These are phyloP conservation scores for Houttuynia cordata DNA, from an alignment of 164 flowering plant genomes.

Conservation along the genomic window DNA sequence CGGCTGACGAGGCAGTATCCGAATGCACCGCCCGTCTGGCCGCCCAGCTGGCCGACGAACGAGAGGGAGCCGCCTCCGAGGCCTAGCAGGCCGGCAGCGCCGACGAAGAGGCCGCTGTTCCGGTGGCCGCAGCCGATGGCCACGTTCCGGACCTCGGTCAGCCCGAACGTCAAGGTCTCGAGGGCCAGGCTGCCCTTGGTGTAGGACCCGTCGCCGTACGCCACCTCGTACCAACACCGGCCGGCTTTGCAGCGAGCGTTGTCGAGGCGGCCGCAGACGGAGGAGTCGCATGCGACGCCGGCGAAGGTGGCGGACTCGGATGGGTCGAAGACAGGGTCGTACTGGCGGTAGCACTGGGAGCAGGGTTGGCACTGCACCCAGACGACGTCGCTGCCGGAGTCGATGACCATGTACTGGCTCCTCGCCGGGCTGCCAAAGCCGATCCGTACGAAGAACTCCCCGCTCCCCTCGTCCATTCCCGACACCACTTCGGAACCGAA, in stretches of 20 bases:
- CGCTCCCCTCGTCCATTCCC: constrained; percentile 85
- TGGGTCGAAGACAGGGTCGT: constrained; percentile 86
- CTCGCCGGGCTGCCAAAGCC: constrained; percentile 90
- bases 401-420: constrained; percentile 72
- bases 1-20: constrained; percentile 76
- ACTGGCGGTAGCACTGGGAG: constrained; percentile 57
- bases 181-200: constrained; percentile 50
- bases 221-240: constrained; percentile 67
- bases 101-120: constrained; percentile 78
- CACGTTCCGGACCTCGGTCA: constrained; percentile 40
- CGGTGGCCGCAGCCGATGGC: constrained; percentile 90
- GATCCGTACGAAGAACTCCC: constrained; percentile 75
- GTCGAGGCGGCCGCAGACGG: constrained; percentile 33
- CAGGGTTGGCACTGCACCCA: constrained; percentile 97
- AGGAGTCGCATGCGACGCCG: constrained; percentile 61
- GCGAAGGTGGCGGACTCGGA: constrained; percentile 51
- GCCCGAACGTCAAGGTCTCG: constrained; percentile 49
- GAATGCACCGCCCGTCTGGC: constrained; percentile 68
- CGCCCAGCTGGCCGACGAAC: constrained; percentile 66
- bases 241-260: constrained; percentile 41
- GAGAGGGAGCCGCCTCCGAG: constrained; percentile 87
- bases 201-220: constrained; percentile 62
- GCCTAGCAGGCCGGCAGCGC: constrained; percentile 87
- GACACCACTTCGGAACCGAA: constrained; percentile 86
- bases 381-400: constrained; percentile 76